These are phyloP conservation scores for Eucalyptus urophylla DNA, from an alignment of 345 rosid genomes.

Conservation along the genomic window DNA sequence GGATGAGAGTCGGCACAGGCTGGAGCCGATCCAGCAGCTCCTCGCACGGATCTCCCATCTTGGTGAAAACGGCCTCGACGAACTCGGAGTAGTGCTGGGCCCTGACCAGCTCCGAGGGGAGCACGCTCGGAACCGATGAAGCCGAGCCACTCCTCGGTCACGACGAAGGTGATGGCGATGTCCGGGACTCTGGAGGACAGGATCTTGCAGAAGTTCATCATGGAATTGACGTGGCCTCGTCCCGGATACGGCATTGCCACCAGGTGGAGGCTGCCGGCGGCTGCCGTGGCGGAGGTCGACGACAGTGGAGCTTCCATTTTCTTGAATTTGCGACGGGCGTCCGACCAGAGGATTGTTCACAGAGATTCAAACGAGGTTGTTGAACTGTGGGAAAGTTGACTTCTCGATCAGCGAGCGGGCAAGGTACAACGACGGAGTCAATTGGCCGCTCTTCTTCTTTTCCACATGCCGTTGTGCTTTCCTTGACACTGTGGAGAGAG, in stretches of 20 bases:
- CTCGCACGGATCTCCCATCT: constrained; percentile 10
- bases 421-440: not conserved
- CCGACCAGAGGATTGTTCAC: not conserved
- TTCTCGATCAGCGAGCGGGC: not conserved
- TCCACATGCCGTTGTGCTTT: not conserved
- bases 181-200: not conserved
- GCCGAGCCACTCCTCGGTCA: constrained; percentile 20
- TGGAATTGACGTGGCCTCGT: constrained; percentile 18
- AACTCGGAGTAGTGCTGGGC: not conserved
- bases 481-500: not conserved
- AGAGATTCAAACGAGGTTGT: not conserved
- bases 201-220: constrained; percentile 21
- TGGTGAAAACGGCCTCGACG: constrained; percentile 1
- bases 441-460: not conserved
- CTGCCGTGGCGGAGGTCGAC: not conserved
- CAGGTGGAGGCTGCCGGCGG: not conserved
- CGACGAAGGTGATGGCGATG: constrained; percentile 10
- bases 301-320: not conserved
- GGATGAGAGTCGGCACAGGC: constrained; percentile 1
- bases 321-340: not conserved
- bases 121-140: constrained; percentile 1
- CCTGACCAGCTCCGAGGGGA: constrained; percentile 13
- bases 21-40: constrained; percentile 7
- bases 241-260: constrained; percentile 20
- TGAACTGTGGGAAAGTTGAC: not conserved